Conservation (phyloP, 2,329 filamentous ascomycete species). For the Bipolaris gigantea region DNA sequence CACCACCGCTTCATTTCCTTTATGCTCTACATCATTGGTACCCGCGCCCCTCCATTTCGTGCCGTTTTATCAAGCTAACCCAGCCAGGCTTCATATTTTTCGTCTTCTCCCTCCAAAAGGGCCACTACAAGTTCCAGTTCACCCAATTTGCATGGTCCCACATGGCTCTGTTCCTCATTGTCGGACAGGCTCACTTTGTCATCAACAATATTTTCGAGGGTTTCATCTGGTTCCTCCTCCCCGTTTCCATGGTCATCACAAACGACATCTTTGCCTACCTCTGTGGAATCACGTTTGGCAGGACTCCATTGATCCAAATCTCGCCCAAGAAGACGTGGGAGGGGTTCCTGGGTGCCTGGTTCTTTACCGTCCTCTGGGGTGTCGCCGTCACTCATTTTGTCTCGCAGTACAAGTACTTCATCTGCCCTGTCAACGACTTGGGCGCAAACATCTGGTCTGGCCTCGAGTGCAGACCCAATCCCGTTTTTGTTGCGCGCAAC, state of each 20-base stretch:
- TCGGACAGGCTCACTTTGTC: constrained; percentile 97
- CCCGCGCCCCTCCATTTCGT: constrained; percentile 30
- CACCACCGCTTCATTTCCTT: constrained; percentile 99
- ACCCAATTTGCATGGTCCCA: constrained; percentile 99
- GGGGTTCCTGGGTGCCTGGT: constrained; percentile 93
- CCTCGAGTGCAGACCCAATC: constrained; percentile 86
- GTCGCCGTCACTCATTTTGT: constrained; percentile 80
- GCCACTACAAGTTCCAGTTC: constrained; percentile 98
- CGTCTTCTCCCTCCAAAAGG: constrained; percentile 89
- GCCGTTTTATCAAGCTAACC: constrained; percentile 26
- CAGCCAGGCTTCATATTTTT: constrained; percentile 91
- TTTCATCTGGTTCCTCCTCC: constrained; percentile 99
- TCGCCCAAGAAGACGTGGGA: constrained; percentile 99
- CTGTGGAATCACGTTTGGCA: constrained; percentile 94
- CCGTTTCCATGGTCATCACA: constrained; percentile 90
- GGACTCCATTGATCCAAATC: constrained; percentile 95
- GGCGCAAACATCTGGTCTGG: constrained; percentile 92
- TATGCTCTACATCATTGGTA: constrained; percentile 95
- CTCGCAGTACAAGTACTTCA: constrained; percentile 93
- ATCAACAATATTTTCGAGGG: constrained; percentile 99
- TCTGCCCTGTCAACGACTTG: constrained; percentile 94
- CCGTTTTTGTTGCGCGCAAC: constrained; percentile 78
- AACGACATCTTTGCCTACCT: constrained; percentile 99
- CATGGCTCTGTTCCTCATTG: constrained; percentile 97
- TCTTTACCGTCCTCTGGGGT: constrained; percentile 89